phyloP scores from a whole-genome alignment of 495 filamentous ascomycete genomes.

The Daldinia childiae region DNA sequence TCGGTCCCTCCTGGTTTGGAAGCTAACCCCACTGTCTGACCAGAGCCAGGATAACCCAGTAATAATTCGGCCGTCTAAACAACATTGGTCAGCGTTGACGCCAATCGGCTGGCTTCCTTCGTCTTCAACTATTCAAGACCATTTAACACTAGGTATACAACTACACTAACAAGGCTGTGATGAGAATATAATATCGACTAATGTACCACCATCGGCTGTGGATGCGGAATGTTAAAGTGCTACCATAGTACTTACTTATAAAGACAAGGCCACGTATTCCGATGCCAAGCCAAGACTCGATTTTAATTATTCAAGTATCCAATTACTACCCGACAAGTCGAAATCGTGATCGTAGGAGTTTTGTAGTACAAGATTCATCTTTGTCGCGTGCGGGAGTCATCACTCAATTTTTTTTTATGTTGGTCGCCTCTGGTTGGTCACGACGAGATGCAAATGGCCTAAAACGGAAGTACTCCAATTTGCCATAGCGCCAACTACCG shows the following conservation, averaged over 20 bases:
- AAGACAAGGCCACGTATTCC: slow-evolving; percentile 13
- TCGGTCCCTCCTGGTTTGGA: slow-evolving; percentile 25
- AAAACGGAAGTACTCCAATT: slow-evolving; percentile 44
- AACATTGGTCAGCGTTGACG: slow-evolving; percentile 18
- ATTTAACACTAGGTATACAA: background rate
- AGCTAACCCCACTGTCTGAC: slow-evolving; percentile 28
- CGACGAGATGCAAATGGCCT: slow-evolving; percentile 44
- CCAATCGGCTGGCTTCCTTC: slow-evolving; percentile 43
- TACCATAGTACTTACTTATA: slow-evolving; percentile 5
- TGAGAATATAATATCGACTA: slow-evolving; percentile 3
- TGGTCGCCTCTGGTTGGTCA: slow-evolving; percentile 46
- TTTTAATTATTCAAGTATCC: slow-evolving; percentile 1
- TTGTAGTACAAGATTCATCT: slow-evolving; percentile 36
- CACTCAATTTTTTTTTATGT: slow-evolving; percentile 35
- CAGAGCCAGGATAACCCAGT: slow-evolving; percentile 35
- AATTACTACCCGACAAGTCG: slow-evolving; percentile 24
- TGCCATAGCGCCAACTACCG: slow-evolving; percentile 41
- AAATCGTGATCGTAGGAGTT: slow-evolving; percentile 31
- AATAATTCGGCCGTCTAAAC: slow-evolving; percentile 24
- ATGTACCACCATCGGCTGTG: slow-evolving; percentile 1
- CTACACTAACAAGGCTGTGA: background rate
- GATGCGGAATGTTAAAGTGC: slow-evolving; percentile 27
- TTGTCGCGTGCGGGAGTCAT: slow-evolving; percentile 31
- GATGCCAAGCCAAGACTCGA: background rate
- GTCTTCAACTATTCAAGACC: slow-evolving; percentile 1